Evolutionary conservation across 2,329 filamentous ascomycete species (phyloP).

Genomic region (Penicillium brasilianum): DNA sequence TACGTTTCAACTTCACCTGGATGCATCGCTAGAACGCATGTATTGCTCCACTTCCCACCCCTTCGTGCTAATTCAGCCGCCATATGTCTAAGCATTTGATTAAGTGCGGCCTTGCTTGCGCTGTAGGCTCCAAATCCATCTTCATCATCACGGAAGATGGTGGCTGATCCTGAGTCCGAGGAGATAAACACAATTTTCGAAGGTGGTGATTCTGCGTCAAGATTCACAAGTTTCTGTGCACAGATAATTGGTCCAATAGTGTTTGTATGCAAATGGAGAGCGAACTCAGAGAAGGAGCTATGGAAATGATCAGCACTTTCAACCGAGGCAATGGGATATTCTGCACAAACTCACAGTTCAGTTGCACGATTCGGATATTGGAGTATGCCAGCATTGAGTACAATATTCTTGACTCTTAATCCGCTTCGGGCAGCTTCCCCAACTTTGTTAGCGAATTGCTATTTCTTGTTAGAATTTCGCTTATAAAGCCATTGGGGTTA

Average conservation of each 20-base stretch:
- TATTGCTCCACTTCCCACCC: constrained; percentile 50
- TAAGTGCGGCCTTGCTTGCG: constrained; percentile 62
- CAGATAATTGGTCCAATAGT: constrained; percentile 64
- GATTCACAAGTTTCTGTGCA: constrained; percentile 58
- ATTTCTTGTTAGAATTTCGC: neutral
- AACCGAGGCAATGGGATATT: neutral
- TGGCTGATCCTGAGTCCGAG: constrained; percentile 60
- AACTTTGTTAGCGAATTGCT: constrained; percentile 9
- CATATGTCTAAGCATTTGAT: constrained; percentile 62
- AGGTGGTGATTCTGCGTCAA: constrained; percentile 48
- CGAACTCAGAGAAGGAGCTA: constrained; percentile 60
- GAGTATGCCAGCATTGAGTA: constrained; percentile 63
- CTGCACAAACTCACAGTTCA: constrained; percentile 49
- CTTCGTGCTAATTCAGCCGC: constrained; percentile 58
- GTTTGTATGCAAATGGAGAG: constrained; percentile 62
- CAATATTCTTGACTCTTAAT: constrained; percentile 57
- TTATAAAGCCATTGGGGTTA: no score
- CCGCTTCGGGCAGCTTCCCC: constrained; percentile 40
- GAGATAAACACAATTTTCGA: constrained; percentile 63
- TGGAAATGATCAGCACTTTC: neutral
- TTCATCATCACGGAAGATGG: constrained; percentile 59
- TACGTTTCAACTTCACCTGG: constrained; percentile 62
- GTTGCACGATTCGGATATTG: constrained; percentile 63
- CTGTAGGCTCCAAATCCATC: constrained; percentile 65
- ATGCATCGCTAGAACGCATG: constrained; percentile 60